Evolutionary conservation across 352 stramenopile genomes (phyloP).

Genomic region (Pythium phragmitis): DNA sequence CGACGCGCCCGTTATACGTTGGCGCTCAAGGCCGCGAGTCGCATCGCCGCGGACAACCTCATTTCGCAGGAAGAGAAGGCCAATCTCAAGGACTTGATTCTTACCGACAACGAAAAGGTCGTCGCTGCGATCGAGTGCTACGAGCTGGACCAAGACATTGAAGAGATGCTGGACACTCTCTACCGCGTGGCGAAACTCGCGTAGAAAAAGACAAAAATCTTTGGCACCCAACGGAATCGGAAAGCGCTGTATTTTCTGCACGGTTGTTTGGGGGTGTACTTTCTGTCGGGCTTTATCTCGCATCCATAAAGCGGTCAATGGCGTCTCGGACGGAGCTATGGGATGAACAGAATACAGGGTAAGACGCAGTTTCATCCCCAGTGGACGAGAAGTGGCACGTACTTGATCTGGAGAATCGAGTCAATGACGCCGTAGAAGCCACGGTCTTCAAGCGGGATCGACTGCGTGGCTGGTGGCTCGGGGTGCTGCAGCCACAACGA

Average conservation of each 20-base stretch:
- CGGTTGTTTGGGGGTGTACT: neutral
- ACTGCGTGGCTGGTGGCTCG: constrained; percentile 66
- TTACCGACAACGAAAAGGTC: constrained; percentile 77
- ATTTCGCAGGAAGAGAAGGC: constrained; percentile 78
- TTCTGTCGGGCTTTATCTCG: constrained; percentile 8
- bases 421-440: constrained; percentile 73
- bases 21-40: constrained; percentile 71
- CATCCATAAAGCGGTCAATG: constrained; percentile 71
- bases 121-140: constrained; percentile 79
- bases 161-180: constrained; percentile 84
- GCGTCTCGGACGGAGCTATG: constrained; percentile 52
- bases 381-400: constrained; percentile 4
- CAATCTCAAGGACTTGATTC: constrained; percentile 80
- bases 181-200: constrained; percentile 72
- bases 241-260: neutral
- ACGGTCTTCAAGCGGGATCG: constrained; percentile 60
- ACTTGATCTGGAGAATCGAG: constrained; percentile 76
- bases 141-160: constrained; percentile 78
- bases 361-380: neutral
- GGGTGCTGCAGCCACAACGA: constrained; percentile 75
- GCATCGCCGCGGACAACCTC: constrained; percentile 80
- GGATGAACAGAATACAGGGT: neutral
- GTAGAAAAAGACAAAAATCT: constrained; percentile 2
- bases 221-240: no score
- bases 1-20: constrained; percentile 74